A percentile compares a stretch with the other conserved stretches of the same genome.
phyloP scores from a whole-genome alignment of 2,329 filamentous ascomycete genomes.

The Corinectria fuckeliana region DNA sequence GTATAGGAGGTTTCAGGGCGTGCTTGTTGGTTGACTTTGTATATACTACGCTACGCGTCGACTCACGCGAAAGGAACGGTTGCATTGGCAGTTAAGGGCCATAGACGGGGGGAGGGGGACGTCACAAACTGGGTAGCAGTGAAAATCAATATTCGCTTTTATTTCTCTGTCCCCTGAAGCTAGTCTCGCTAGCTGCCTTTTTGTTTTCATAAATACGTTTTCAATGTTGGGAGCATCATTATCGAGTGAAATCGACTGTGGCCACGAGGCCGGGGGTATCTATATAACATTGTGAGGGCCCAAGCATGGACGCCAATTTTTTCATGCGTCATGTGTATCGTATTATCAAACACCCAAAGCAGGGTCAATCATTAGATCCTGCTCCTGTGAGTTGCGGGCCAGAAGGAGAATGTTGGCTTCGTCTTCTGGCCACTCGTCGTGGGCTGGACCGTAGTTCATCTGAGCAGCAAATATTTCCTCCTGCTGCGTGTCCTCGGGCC shows the following conservation, averaged over 20 bases:
- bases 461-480: slow-evolving; percentile 46
- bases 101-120: slow-evolving; percentile 24
- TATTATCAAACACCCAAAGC: slow-evolving; percentile 31
- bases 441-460: slow-evolving; percentile 41
- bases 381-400: slow-evolving; percentile 35
- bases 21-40: not conserved
- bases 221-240: slow-evolving; percentile 7
- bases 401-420: slow-evolving; percentile 53
- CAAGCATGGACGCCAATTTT: slow-evolving; percentile 14
- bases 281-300: slow-evolving; percentile 27
- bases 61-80: not conserved
- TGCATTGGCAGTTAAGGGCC: slow-evolving; percentile 16
- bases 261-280: slow-evolving; percentile 33
- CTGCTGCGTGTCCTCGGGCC: slow-evolving; percentile 33
- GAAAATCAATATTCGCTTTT: slow-evolving; percentile 8
- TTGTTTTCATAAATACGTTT: slow-evolving; percentile 17
- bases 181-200: not conserved
- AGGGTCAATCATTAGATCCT: slow-evolving; percentile 43
- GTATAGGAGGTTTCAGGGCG: not conserved
- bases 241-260: slow-evolving; percentile 1
- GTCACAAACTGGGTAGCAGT: not conserved
- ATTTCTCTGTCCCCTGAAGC: not conserved
- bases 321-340: not conserved
- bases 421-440: slow-evolving; percentile 52
- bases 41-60: not conserved